Percentiles rank a stretch among this genome's conserved stretches.
Conservation (phyloP, 352 stramenopile genomes). For the Phytophthora sp. region DNA sequence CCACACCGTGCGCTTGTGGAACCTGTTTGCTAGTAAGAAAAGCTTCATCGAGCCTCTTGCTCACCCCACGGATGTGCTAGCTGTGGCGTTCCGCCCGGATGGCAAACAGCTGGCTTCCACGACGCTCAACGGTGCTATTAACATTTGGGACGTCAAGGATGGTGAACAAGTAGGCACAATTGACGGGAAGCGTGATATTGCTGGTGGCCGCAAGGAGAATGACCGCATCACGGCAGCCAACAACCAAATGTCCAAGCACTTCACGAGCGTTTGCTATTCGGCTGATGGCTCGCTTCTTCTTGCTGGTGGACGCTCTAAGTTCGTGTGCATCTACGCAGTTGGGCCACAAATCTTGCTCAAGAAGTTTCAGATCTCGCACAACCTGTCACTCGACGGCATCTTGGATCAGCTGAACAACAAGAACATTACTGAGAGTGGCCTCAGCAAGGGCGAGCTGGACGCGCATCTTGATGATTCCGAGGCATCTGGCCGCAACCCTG, state of each 20-base stretch:
- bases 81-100: slow-evolving; percentile 96
- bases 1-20: slow-evolving; percentile 98
- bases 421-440: slow-evolving; percentile 80
- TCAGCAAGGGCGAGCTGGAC: slow-evolving; percentile 77
- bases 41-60: slow-evolving; percentile 95
- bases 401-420: slow-evolving; percentile 96
- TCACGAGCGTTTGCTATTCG: slow-evolving; percentile 99
- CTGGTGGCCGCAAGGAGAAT: slow-evolving; percentile 87
- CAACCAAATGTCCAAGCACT: slow-evolving; percentile 96
- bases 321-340: slow-evolving; percentile 99
- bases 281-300: slow-evolving; percentile 98
- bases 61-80: slow-evolving; percentile 97
- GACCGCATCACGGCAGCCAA: slow-evolving; percentile 88
- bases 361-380: slow-evolving; percentile 99
- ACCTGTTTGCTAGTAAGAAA: slow-evolving; percentile 98
- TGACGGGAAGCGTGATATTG: slow-evolving; percentile 97
- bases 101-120: slow-evolving; percentile 96
- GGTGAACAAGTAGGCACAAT: slow-evolving; percentile 96
- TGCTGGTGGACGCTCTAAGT: slow-evolving; percentile 97
- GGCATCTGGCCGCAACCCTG: slow-evolving; percentile 24
- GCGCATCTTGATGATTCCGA: slow-evolving; percentile 59
- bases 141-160: slow-evolving; percentile 98
- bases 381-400: slow-evolving; percentile 95
- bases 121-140: slow-evolving; percentile 96
- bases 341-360: slow-evolving; percentile 96